A percentile compares a stretch with the other conserved stretches of the same genome.
phyloP scores from a whole-genome alignment of 345 rosid species.

The Limnanthes douglasii region DNA sequence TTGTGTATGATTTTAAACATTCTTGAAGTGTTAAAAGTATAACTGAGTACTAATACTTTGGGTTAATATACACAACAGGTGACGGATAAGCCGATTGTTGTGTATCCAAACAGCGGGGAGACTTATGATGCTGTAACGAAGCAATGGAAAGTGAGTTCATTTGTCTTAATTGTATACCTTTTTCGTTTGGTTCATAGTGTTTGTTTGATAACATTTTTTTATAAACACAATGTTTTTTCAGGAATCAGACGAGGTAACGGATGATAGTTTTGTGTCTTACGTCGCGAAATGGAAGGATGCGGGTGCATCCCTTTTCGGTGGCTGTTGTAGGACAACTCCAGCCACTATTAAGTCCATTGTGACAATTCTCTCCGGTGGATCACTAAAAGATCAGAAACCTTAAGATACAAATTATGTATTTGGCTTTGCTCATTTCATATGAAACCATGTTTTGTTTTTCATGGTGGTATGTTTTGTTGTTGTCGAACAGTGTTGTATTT shows the following conservation, averaged over 20 bases:
- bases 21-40: not conserved
- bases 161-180: not conserved
- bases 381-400: too few relatives aligned
- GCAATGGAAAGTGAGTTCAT: constrained; percentile 61
- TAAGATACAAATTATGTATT: too few relatives aligned
- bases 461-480: too few relatives aligned
- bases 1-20: too few relatives aligned
- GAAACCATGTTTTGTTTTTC: too few relatives aligned
- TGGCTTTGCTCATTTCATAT: too few relatives aligned
- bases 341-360: constrained; percentile 53
- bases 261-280: constrained; percentile 69
- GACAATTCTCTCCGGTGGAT: constrained; percentile 26
- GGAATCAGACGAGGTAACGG: constrained; percentile 39
- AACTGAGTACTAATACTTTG: not conserved
- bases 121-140: constrained; percentile 44
- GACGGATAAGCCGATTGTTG: constrained; percentile 45
- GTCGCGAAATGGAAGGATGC: constrained; percentile 55
- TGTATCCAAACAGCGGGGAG: constrained; percentile 89
- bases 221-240: constrained; percentile 16
- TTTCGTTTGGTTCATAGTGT: not conserved
- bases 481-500: too few relatives aligned
- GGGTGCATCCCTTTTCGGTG: constrained; percentile 70
- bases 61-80: too few relatives aligned
- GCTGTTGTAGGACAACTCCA: constrained; percentile 93
- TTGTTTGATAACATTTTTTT: not conserved